A percentile compares a stretch with the other conserved stretches of the same genome.
Conservation (phyloP, 306 rosid species). For the Trifolium repens region DNA sequence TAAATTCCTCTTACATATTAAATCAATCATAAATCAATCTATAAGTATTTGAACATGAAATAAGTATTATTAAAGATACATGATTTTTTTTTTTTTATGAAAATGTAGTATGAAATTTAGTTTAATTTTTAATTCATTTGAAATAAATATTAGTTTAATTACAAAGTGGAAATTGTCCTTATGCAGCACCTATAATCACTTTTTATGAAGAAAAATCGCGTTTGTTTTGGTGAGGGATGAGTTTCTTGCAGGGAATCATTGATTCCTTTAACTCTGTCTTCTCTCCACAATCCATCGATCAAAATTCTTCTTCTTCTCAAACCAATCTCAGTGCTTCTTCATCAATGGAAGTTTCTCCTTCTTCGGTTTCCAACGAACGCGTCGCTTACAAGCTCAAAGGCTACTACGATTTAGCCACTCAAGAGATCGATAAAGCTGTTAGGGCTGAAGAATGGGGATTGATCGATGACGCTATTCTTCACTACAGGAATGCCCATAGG, state of each 20-base stretch:
- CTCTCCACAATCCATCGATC: conserved; percentile 39
- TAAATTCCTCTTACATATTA: too few species aligned
- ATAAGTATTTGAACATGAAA: too few species aligned
- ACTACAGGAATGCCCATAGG: conserved; percentile 77
- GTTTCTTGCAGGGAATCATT: conserved; percentile 67
- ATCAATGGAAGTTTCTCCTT: conserved; percentile 61
- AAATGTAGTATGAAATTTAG: too few species aligned
- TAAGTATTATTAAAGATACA: too few species aligned
- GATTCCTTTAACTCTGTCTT: conserved; percentile 71
- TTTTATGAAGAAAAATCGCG: too few species aligned
- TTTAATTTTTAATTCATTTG: too few species aligned
- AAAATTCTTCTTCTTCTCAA: conserved; percentile 22
- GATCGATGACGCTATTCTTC: conserved; percentile 76
- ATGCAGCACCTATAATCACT: too few species aligned
- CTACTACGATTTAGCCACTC: conserved; percentile 82
- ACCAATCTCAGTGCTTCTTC: too few species aligned
- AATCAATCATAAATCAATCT: too few species aligned
- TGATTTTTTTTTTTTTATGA: too few species aligned
- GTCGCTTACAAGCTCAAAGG: conserved; percentile 92
- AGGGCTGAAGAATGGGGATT: conserved; percentile 98
- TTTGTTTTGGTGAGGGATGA: conserved; percentile 43
- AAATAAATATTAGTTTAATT: too few species aligned
- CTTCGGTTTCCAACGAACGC: conserved; percentile 80
- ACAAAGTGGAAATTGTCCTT: too few species aligned
- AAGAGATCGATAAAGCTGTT: conserved; percentile 90